These are phyloP conservation scores for Acanthamoeba polyphaga DNA, from an alignment of 208 protist species.

Conservation along the genomic window DNA sequence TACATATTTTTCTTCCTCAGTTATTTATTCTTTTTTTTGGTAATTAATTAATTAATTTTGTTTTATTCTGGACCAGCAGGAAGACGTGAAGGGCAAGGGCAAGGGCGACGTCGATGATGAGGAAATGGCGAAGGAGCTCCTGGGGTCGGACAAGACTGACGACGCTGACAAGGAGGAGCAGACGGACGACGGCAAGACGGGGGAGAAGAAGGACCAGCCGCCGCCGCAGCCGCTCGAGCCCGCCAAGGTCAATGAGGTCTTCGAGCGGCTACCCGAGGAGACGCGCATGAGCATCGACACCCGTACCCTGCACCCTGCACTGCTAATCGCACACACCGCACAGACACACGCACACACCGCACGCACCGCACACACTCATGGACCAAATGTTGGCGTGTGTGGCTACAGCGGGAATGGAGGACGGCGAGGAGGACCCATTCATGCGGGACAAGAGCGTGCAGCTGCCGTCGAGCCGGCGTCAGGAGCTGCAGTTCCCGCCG, in stretches of 20 bases:
- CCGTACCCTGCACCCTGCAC: background rate
- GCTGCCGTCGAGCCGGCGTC: constrained; percentile 9
- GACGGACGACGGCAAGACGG: background rate
- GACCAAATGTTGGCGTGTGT: background rate
- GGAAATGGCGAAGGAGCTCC: background rate
- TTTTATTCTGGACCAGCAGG: background rate
- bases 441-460: constrained; percentile 69
- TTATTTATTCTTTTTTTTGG: background rate
- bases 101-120: background rate
- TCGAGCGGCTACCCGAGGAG: constrained; percentile 63
- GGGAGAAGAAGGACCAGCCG: constrained; percentile 5
- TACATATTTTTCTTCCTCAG: no score
- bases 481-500: constrained; percentile 72
- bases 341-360: no score
- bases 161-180: background rate
- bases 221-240: constrained; percentile 1
- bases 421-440: constrained; percentile 48
- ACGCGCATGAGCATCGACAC: constrained; percentile 48
- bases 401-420: background rate
- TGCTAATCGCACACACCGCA: background rate
- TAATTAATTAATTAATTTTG: no score
- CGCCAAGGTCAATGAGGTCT: constrained; percentile 36
- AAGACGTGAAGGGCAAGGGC: background rate
- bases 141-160: background rate
- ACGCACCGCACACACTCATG: background rate